Conservation (phyloP, 768 basidiomycete species). For the Suillus weaverae region DNA sequence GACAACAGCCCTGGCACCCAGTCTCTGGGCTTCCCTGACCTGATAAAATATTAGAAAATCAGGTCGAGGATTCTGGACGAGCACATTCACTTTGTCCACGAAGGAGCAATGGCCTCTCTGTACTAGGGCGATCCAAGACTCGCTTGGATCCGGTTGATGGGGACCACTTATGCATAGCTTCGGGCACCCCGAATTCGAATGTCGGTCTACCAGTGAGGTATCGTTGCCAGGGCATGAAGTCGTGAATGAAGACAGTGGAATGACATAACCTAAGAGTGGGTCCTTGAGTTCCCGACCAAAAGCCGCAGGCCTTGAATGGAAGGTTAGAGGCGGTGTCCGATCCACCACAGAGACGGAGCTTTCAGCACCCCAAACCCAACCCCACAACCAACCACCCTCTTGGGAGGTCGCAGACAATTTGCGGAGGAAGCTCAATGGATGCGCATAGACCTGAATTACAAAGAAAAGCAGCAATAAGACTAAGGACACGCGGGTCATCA, state of each 20-base stretch:
- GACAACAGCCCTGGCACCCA: constrained; percentile 88
- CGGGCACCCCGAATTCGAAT: constrained; percentile 64
- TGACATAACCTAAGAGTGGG: constrained; percentile 68
- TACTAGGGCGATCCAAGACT: constrained; percentile 88
- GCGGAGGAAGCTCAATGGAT: constrained; percentile 23
- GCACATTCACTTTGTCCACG: constrained; percentile 70
- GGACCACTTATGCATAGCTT: constrained; percentile 58
- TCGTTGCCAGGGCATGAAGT: constrained; percentile 44
- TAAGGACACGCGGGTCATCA: constrained; percentile 16
- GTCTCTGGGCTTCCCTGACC: constrained; percentile 58
- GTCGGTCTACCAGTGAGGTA: constrained; percentile 9
- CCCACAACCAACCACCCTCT: constrained; percentile 58
- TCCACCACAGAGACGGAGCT: constrained; percentile 77
- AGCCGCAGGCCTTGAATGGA: constrained; percentile 68
- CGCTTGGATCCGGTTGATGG: constrained; percentile 56
- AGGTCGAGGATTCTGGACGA: constrained; percentile 25
- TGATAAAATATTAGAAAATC: constrained; percentile 8
- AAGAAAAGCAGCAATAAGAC: constrained; percentile 11
- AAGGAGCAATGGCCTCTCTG: constrained; percentile 91
- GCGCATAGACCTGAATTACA: constrained; percentile 11
- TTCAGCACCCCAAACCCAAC: constrained; percentile 69
- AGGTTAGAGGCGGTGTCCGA: constrained; percentile 67
- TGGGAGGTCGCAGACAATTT: constrained; percentile 40
- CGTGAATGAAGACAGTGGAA: constrained; percentile 68
- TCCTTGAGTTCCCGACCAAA: constrained; percentile 76